Base-by-base conservation (phyloP, 371 early-diverging fungal species). In the Lichtheimia ramosa region DNA sequence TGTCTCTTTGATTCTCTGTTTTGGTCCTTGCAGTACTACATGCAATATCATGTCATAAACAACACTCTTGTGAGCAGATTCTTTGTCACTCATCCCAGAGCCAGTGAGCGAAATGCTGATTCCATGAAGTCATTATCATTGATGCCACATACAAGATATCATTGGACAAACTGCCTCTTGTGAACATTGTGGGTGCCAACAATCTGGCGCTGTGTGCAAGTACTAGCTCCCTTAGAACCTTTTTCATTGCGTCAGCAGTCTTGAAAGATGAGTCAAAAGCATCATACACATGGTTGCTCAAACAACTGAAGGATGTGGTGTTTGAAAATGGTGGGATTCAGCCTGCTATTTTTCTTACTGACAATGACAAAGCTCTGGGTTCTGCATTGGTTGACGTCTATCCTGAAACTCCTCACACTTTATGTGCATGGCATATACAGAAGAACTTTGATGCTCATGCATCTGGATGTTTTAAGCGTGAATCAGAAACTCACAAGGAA, bases 181-280 rank as follows among this genome's bases (percentile, higher is more conserved):
- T 78, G 15, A 86, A 86, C 68, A 66, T 86, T 13, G 78, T 80
- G 13, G 83, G 82, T 40, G 77, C 84, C 15, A 79, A 82, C 58
- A 65, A 79, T 18, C 80, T 83, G 0, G 43, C 43, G 6, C 24
- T 4, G 10, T 39, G 14, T 12, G n/a, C 15, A 1, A 15, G 0
- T 5, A 39, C 21, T 18, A 12, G 25, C 2, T 40, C 34, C 2
- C 57, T 48, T 25, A 0, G 49, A 13, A 16, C 2, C 7, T 50
- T 58, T 40, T 41, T 16, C 12, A n/a, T 51, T 23, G 59, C 2
- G 15, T 58, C 24, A 0, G 28, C 25, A 4, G 3, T 58, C 14
- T 10, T 58, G 1, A 13, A 28, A 8, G 21, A 58, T 14, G 59
- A 58, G 10, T 15, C 16, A n/a, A 5, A 46, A 13, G 34, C 20